Conservation (phyloP, 129 eudicot genomes). For the Flaveria ramosissima region DNA sequence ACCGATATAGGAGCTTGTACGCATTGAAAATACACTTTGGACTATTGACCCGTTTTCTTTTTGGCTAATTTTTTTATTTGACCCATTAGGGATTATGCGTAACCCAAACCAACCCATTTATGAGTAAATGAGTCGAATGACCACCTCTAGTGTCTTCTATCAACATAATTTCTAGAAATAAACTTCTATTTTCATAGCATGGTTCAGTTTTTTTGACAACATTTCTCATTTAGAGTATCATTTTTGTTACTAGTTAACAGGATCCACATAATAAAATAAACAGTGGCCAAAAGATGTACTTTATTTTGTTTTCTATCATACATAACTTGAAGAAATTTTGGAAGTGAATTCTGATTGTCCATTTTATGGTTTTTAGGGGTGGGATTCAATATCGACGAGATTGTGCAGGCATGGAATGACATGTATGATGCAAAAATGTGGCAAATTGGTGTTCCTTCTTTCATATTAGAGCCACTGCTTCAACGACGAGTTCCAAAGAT, state of each 20-base stretch:
- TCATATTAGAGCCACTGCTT: conserved; percentile 73
- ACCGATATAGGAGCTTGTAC: neutral
- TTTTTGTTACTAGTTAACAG: neutral
- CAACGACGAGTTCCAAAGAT: conserved; percentile 76
- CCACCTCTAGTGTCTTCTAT: neutral
- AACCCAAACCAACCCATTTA: neutral
- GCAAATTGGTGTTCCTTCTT: conserved; percentile 67
- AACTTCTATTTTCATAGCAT: neutral
- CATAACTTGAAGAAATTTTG: conserved; percentile 26
- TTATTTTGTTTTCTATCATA: neutral
- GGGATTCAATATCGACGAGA: conserved; percentile 85
- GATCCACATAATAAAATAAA: neutral
- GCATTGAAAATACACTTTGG: neutral
- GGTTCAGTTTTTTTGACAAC: neutral
- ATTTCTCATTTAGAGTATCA: neutral
- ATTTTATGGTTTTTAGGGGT: conserved; percentile 51
- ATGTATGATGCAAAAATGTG: conserved; percentile 86
- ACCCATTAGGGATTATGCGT: neutral
- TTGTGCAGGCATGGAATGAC: conserved; percentile 94
- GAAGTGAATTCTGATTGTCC: conserved; percentile 10
- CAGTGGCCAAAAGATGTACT: neutral
- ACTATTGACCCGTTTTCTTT: neutral
- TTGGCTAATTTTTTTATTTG: neutral
- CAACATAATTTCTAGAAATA: neutral
- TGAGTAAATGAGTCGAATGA: neutral